phyloP scores from a whole-genome alignment of 805 yeast species.

The fission yeast (Schizosaccharomyces pombe) region ASM294v3 CU329670.1:4944001-4944500 shows the following conservation, averaged over 20 bases:
- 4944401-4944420: not conserved
- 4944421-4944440: conserved; percentile 28
- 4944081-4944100: too few species aligned
- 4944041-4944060: too few species aligned
- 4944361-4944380: not conserved
- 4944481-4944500: conserved; percentile 68
- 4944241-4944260: not conserved
- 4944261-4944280: not conserved
- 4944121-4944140: too few species aligned
- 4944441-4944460: conserved; percentile 40
- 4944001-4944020: too few species aligned
- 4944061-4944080: too few species aligned
- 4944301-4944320: not conserved
- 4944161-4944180: too few species aligned
- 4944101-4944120: too few species aligned
- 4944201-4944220: too few species aligned
- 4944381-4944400: not conserved
- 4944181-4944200: too few species aligned
- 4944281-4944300: not conserved
- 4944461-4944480: conserved; percentile 65
- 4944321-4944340: not conserved
- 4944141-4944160: too few species aligned
- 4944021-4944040: too few species aligned
- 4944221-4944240: too few species aligned
- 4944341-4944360: not conserved